Evolutionary conservation across 352 stramenopile species (phyloP).

Genomic region (Thraustotheca clavata): DNA sequence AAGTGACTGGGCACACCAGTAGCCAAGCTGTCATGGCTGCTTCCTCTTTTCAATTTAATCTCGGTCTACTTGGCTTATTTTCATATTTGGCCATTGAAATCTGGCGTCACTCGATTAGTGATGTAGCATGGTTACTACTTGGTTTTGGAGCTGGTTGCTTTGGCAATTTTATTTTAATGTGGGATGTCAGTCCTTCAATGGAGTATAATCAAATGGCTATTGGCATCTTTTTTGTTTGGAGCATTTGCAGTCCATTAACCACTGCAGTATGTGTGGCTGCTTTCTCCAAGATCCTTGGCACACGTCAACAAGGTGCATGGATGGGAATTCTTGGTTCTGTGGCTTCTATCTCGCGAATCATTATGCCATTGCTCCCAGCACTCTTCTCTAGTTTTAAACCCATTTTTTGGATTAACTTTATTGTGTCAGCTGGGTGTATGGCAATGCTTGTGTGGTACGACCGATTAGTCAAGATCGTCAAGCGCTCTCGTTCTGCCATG

Average conservation of each 20-base stretch:
- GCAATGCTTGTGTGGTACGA: not conserved
- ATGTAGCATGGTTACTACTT: slow-evolving; percentile 63
- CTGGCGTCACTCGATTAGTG: slow-evolving; percentile 51
- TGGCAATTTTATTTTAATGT: slow-evolving; percentile 51
- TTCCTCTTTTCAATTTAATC: slow-evolving; percentile 75
- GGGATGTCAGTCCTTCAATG: not conserved
- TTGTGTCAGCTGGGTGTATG: not conserved
- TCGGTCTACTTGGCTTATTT: slow-evolving; percentile 58
- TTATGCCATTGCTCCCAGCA: slow-evolving; percentile 51
- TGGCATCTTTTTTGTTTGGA: slow-evolving; percentile 63
- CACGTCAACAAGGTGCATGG: slow-evolving; percentile 60
- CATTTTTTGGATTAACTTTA: slow-evolving; percentile 66
- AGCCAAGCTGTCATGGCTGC: slow-evolving; percentile 45
- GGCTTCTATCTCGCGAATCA: slow-evolving; percentile 59
- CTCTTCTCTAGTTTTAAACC: slow-evolving; percentile 35
- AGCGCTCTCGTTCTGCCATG: too few species aligned
- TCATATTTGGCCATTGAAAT: slow-evolving; percentile 75
- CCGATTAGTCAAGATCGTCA: not conserved
- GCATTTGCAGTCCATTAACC: slow-evolving; percentile 69
- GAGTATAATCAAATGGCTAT: not conserved
- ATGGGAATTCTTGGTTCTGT: slow-evolving; percentile 72
- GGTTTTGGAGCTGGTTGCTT: slow-evolving; percentile 52
- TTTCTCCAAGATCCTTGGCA: slow-evolving; percentile 69
- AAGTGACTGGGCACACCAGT: too few species aligned
- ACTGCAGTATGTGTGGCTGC: slow-evolving; percentile 63